Percentiles rank a stretch among this genome's conserved stretches.
phyloP scores from a whole-genome alignment of 2,329 filamentous ascomycete species.

The Sclerotinia minor region DNA sequence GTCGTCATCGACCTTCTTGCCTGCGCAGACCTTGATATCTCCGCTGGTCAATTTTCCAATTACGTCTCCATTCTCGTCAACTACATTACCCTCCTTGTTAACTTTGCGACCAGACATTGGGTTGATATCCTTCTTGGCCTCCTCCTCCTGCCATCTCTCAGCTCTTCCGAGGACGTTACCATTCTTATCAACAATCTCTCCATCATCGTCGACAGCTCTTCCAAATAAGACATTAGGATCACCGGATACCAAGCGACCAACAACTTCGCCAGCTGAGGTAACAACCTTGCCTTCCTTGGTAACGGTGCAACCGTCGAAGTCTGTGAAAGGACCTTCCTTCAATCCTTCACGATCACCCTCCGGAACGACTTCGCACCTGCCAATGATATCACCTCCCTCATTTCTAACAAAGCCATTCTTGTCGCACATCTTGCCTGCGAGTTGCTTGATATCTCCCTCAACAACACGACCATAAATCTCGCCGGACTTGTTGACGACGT shows the following conservation, averaged over 20 bases:
- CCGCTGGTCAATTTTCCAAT: conserved; percentile 69
- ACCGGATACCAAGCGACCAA: conserved; percentile 70
- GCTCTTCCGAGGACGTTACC: conserved; percentile 59
- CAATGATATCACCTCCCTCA: conserved; percentile 70
- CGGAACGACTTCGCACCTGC: conserved; percentile 65
- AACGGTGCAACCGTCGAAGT: conserved; percentile 63
- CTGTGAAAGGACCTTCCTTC: conserved; percentile 69
- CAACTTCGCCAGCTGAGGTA: conserved; percentile 65
- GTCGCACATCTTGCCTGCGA: conserved; percentile 69
- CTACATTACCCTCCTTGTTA: conserved; percentile 59
- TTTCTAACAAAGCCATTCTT: conserved; percentile 71
- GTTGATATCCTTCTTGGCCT: conserved; percentile 53
- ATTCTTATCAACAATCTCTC: conserved; percentile 78
- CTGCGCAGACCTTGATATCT: conserved; percentile 62
- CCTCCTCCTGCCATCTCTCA: conserved; percentile 58
- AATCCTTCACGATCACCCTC: conserved; percentile 63
- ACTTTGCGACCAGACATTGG: conserved; percentile 56
- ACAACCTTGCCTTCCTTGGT: conserved; percentile 69
- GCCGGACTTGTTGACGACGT: conserved; percentile 56
- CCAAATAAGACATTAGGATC: conserved; percentile 72
- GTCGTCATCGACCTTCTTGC: conserved; percentile 69
- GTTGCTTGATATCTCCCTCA: conserved; percentile 63
- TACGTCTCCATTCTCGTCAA: conserved; percentile 59
- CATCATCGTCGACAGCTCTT: conserved; percentile 75
- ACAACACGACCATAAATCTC: conserved; percentile 64